A percentile compares a stretch with the other conserved stretches of the same genome.
These are phyloP conservation scores for Saturnispora ahearnii DNA, from an alignment of 805 yeast species.

Conservation along the genomic window DNA sequence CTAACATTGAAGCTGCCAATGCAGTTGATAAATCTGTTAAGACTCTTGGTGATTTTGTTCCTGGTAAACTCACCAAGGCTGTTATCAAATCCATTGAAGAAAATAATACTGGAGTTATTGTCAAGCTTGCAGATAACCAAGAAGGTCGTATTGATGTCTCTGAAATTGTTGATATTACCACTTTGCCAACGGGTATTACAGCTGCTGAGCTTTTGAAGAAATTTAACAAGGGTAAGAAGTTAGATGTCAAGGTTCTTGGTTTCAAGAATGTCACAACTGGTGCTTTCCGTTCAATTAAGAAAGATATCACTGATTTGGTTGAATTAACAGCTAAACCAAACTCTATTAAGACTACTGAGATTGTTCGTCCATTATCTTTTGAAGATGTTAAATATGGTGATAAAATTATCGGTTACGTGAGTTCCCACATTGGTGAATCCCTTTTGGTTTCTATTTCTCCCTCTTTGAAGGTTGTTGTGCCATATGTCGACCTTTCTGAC, in stretches of 20 bases:
- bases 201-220: slow-evolving; percentile 42
- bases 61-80: slow-evolving; percentile 58
- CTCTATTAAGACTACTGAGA: slow-evolving; percentile 30
- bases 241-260: slow-evolving; percentile 66
- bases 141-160: slow-evolving; percentile 75
- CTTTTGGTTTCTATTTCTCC: slow-evolving; percentile 69
- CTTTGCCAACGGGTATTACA: slow-evolving; percentile 27
- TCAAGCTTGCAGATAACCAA: slow-evolving; percentile 65
- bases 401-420: slow-evolving; percentile 47
- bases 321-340: slow-evolving; percentile 42
- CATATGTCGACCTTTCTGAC: slow-evolving; percentile 54
- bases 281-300: slow-evolving; percentile 51
- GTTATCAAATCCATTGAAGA: slow-evolving; percentile 53
- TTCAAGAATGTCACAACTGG: slow-evolving; percentile 64
- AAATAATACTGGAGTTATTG: slow-evolving; percentile 52
- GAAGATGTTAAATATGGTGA: slow-evolving; percentile 41
- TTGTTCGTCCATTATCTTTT: slow-evolving; percentile 26
- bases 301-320: slow-evolving; percentile 45
- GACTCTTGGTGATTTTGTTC: slow-evolving; percentile 39
- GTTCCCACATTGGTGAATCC: slow-evolving; percentile 50
- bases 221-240: slow-evolving; percentile 48
- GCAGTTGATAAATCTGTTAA: slow-evolving; percentile 53
- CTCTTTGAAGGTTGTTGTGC: slow-evolving; percentile 52
- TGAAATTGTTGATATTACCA: slow-evolving; percentile 53
- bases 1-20: slow-evolving; percentile 32